phyloP scores from a whole-genome alignment of 768 basidiomycete genomes.

The Rhizopogon vulgaris region DNA sequence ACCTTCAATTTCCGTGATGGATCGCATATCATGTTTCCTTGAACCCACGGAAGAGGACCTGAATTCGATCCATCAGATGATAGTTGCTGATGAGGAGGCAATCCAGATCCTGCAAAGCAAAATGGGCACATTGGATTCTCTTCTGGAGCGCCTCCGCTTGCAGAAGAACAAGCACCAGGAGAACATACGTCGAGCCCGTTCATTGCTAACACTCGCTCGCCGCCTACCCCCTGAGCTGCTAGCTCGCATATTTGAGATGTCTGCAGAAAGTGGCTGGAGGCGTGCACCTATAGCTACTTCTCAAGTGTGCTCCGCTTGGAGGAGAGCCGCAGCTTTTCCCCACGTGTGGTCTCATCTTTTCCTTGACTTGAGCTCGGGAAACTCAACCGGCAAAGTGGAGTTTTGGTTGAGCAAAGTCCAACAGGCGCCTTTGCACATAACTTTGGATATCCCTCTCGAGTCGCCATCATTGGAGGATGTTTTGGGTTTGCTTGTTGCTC shows the following conservation, averaged over 20 bases:
- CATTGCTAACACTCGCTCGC: conserved; percentile 49
- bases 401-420: conserved; percentile 48
- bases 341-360: conserved; percentile 54
- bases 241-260: conserved; percentile 46
- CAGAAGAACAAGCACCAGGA: conserved; percentile 36
- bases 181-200: conserved; percentile 38
- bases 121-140: conserved; percentile 34
- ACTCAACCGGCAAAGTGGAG: conserved; percentile 36
- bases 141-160: conserved; percentile 37
- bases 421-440: conserved; percentile 38
- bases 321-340: conserved; percentile 44
- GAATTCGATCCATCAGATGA: conserved; percentile 11
- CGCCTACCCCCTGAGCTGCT: conserved; percentile 51
- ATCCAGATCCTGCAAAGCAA: conserved; percentile 36
- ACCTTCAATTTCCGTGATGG: conserved; percentile 5
- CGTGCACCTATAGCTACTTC: conserved; percentile 49
- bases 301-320: conserved; percentile 56
- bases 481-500: conserved; percentile 35
- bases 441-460: conserved; percentile 32
- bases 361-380: conserved; percentile 38
- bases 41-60: conserved; percentile 17
- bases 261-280: conserved; percentile 45
- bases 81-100: conserved; percentile 33
- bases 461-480: conserved; percentile 25
- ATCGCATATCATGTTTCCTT: conserved; percentile 13